Evolutionary conservation across 2,329 filamentous ascomycete species (phyloP).

Genomic region (Penicillium thymicola): DNA sequence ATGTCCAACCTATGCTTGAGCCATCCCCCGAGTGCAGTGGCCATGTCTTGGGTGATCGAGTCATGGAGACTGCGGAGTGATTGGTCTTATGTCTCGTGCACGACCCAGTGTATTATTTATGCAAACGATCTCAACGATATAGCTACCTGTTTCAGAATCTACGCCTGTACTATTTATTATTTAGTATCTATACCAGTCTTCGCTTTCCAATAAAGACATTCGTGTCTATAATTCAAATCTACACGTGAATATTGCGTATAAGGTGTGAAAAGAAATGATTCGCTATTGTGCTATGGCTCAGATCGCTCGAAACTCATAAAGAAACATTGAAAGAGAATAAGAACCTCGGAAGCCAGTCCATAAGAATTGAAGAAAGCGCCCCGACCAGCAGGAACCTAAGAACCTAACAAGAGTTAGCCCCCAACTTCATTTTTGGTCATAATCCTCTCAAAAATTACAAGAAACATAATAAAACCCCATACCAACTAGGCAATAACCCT

Average conservation of each 20-base stretch:
- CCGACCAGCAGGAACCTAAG: conserved; percentile 5
- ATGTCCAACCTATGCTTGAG: conserved; percentile 21
- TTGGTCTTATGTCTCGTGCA: neutral
- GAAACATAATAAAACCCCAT: neutral
- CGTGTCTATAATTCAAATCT: too few species aligned
- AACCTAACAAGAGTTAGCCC: neutral
- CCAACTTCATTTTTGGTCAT: too few species aligned
- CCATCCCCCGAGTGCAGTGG: conserved; percentile 15
- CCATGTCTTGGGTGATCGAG: conserved; percentile 2
- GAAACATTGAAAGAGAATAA: neutral
- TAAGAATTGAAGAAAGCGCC: neutral
- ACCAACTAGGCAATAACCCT: neutral
- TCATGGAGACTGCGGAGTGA: neutral
- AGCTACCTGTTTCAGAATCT: neutral
- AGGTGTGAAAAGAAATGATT: neutral
- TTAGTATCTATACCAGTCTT: neutral
- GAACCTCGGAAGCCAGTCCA: neutral
- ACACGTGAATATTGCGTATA: too few species aligned
- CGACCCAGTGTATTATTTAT: neutral
- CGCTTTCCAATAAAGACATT: neutral
- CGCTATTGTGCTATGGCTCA: neutral
- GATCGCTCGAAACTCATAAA: conserved; percentile 4
- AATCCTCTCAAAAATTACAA: neutral
- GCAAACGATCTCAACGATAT: neutral
- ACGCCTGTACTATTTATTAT: neutral